These are phyloP conservation scores for Eleusine indica DNA, from an alignment of 176 grass and related monocot genomes.

Conservation along the genomic window DNA sequence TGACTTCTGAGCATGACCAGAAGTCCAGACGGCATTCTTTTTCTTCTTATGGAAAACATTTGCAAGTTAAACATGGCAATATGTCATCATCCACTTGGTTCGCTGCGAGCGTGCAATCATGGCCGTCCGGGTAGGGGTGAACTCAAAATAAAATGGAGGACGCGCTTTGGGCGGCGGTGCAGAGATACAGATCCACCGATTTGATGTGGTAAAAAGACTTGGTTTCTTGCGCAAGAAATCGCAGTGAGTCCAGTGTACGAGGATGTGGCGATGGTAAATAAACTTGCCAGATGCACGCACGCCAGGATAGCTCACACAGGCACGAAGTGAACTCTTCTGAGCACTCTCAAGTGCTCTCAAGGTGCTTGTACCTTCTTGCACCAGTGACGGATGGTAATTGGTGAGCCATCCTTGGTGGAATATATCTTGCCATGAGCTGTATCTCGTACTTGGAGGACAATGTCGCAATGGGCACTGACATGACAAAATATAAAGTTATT, in stretches of 20 bases:
- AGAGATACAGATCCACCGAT: constrained; percentile 38
- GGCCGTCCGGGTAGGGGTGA: background rate
- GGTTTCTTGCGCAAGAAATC: background rate
- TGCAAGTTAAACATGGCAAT: too few relatives aligned
- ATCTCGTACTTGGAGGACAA: background rate
- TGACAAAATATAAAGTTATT: too few relatives aligned
- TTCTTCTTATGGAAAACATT: too few relatives aligned
- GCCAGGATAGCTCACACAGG: background rate
- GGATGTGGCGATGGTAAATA: background rate
- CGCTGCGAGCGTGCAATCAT: background rate
- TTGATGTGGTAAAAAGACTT: constrained; percentile 18
- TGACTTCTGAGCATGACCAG: too few relatives aligned
- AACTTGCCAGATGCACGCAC: background rate
- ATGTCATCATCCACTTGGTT: too few relatives aligned
- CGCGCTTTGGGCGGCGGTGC: background rate
- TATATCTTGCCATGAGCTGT: background rate
- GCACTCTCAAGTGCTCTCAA: background rate
- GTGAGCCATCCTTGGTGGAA: background rate
- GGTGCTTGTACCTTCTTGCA: background rate
- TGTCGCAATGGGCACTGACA: too few relatives aligned
- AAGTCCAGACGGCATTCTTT: too few relatives aligned
- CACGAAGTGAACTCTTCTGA: background rate
- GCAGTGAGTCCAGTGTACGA: background rate
- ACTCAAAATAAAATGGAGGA: background rate
- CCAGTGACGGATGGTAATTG: constrained; percentile 12